phyloP scores from a whole-genome alignment of 495 filamentous ascomycete genomes.

The Jackrogersella multiformis region DNA sequence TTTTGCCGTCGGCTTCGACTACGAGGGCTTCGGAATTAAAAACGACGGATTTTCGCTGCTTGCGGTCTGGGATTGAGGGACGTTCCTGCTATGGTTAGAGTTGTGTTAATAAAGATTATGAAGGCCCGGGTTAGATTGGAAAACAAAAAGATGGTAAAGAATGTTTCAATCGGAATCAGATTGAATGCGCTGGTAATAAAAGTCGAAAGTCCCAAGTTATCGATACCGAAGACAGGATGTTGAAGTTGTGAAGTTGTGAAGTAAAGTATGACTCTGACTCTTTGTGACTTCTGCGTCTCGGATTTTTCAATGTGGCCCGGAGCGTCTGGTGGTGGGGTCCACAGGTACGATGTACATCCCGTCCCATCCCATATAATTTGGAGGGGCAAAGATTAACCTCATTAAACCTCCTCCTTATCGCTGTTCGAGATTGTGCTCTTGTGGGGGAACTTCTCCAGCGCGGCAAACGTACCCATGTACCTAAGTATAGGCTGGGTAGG shows the following conservation, averaged over 20 bases:
- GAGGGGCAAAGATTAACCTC: constrained; percentile 27
- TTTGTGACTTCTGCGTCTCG: constrained; percentile 22
- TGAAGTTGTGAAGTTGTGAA: neutral
- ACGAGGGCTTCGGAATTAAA: constrained; percentile 86
- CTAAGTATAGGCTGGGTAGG: constrained; percentile 8
- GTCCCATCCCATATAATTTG: constrained; percentile 12
- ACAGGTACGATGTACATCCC: constrained; percentile 2
- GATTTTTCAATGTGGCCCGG: constrained; percentile 34
- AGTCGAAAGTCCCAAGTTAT: constrained; percentile 5
- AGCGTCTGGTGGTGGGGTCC: constrained; percentile 20
- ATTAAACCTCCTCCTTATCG: constrained; percentile 21
- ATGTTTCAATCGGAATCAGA: neutral
- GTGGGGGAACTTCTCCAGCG: constrained; percentile 11
- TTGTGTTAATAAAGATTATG: constrained; percentile 16
- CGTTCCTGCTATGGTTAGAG: constrained; percentile 49
- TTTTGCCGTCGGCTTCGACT: constrained; percentile 83
- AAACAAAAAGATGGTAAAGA: neutral
- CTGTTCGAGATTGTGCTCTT: constrained; percentile 17
- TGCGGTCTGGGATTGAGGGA: constrained; percentile 54
- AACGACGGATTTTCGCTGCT: constrained; percentile 87
- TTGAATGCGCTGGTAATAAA: neutral
- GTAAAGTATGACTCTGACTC: constrained; percentile 18
- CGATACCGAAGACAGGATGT: too few species aligned
- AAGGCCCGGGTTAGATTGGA: neutral
- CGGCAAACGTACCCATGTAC: too few species aligned